Evolutionary conservation across 2,329 filamentous ascomycete species (phyloP), one percentile per base, ranked within the genome.

Genomic region (Colletotrichum salicis): DNA sequence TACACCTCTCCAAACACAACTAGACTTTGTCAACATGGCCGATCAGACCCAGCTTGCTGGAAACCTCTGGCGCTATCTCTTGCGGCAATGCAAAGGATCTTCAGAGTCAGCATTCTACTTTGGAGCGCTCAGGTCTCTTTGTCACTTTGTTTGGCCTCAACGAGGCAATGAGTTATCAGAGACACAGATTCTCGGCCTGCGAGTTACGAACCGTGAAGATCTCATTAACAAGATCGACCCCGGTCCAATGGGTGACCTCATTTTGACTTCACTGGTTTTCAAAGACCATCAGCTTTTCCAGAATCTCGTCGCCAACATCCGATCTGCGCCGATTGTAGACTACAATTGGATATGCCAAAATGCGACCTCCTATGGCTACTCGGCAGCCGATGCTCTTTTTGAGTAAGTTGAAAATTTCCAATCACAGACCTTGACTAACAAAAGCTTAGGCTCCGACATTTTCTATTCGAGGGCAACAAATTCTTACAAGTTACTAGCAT

Each of bases 31-130:
- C 33, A 48, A 58, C 29, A 13, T 27, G 10, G 60, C 59, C 1
- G 27, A 60, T 24, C 51, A 41, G 19, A 11, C 59, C 2, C 60
- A 45, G 29, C 59, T 59, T 31, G 55, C 13, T 37, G 24, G 33
- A n/a, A 58, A 56, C 13, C 24, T 72, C 29, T 72, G 70, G 70
- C 60, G 24, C 12, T 69, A 72, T 15, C 56, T 72, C 2, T 29
- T 70, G 19, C 15, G n/a, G 4, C 65, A 64, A 33, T 70, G 70
- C 29, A 55, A 61, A 6, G 45, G 35, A 35, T 64, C 70, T 13
- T 24, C 24, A 13, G 37, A 12, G 4, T 56, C 59, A 6, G 22
- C 31, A 4, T 24, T n/a, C 5, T 69, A 72, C 48, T 60, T 64
- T 7, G 31, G 24, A 19, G 59, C 33, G 3, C n/a, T 72, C 19